A percentile compares a stretch with the other conserved stretches of the same genome.
Conservation (phyloP, 768 basidiomycete genomes). For the Russula virescens region DNA sequence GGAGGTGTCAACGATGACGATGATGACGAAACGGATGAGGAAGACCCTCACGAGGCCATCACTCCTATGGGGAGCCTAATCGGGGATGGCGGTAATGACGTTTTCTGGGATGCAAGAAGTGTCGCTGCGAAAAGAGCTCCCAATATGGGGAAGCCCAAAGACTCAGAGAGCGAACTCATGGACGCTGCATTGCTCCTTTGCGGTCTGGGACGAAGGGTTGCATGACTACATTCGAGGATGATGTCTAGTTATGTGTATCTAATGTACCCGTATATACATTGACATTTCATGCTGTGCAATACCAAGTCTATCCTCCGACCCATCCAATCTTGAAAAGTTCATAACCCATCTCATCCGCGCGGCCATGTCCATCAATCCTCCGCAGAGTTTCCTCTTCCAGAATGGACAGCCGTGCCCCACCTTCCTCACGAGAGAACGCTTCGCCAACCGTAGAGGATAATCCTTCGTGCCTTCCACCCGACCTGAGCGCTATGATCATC, state of each 20-base stretch:
- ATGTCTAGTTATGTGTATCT: conserved; percentile 19
- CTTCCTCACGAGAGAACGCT: conserved; percentile 38
- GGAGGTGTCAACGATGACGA: conserved; percentile 28
- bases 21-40: conserved; percentile 51
- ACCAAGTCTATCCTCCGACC: conserved; percentile 30
- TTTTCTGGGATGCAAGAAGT: conserved; percentile 4
- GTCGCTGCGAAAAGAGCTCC: neutral
- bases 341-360: conserved; percentile 68
- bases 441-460: conserved; percentile 51
- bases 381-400: conserved; percentile 43
- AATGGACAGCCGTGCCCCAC: conserved; percentile 37
- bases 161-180: conserved; percentile 15
- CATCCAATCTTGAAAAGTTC: conserved; percentile 69
- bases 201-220: conserved; percentile 28
- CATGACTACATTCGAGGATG: conserved; percentile 38
- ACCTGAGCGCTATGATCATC: conserved; percentile 67
- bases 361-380: conserved; percentile 50
- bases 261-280: conserved; percentile 31
- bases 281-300: conserved; percentile 32
- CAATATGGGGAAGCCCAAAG: neutral
- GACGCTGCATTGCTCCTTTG: conserved; percentile 16
- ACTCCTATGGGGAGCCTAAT: conserved; percentile 43
- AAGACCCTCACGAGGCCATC: conserved; percentile 56
- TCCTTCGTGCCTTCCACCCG: conserved; percentile 56
- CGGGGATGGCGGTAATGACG: neutral